Conservation (phyloP, 495 filamentous ascomycete species). For the Xylaria acuta region DNA sequence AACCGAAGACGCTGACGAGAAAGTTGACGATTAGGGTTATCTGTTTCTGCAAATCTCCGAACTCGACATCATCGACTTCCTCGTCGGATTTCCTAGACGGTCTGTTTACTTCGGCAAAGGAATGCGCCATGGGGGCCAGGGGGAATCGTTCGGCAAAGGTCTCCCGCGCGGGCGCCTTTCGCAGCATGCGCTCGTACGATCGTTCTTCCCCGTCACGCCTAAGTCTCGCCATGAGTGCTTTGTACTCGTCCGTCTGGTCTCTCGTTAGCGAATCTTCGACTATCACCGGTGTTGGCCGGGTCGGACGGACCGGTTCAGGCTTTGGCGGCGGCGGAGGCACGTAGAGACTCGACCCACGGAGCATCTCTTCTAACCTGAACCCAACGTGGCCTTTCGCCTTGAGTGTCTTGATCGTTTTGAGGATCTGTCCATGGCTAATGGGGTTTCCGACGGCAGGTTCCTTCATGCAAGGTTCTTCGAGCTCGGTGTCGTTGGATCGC, state of each 20-base stretch:
- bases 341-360: constrained; percentile 77
- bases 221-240: constrained; percentile 84
- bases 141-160: constrained; percentile 67
- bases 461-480: constrained; percentile 50
- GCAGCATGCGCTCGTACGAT: constrained; percentile 77
- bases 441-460: constrained; percentile 65
- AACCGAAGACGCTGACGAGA: constrained; percentile 72
- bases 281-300: background rate
- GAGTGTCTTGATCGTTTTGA: constrained; percentile 68
- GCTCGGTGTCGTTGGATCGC: constrained; percentile 20
- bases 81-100: constrained; percentile 46
- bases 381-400: constrained; percentile 37
- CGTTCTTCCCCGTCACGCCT: constrained; percentile 79
- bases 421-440: constrained; percentile 80
- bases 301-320: constrained; percentile 71
- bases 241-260: constrained; percentile 79
- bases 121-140: constrained; percentile 50
- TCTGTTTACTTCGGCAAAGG: constrained; percentile 57
- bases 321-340: constrained; percentile 78
- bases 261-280: constrained; percentile 31
- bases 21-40: constrained; percentile 77
- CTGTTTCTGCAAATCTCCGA: constrained; percentile 76
- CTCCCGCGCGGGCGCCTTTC: constrained; percentile 60
- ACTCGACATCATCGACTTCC: constrained; percentile 63
- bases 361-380: constrained; percentile 65